Evolutionary conservation across 805 yeast species (phyloP), one percentile per base, ranked within the genome.

Genomic region (Maudiozyma bulderi): DNA sequence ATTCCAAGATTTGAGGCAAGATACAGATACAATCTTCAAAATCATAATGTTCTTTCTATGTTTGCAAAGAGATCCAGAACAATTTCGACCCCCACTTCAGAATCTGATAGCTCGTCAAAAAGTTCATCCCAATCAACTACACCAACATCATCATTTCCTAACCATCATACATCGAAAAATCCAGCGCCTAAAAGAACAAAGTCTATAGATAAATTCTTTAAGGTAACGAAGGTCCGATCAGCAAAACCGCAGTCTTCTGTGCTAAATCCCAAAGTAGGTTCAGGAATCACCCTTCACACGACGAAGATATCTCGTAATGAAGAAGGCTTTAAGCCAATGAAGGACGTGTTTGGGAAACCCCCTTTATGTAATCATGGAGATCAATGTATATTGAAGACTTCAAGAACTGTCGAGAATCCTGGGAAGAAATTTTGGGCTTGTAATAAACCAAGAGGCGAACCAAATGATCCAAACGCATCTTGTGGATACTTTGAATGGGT

Each of bases 341-440:
- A 48, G 43, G 65, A 61, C 32, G 43, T 53, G 6, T 59, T 57
- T 49, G 67, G 64, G 1, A 51, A 54, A 11, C 58, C 69, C 1
- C 84, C 84, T 0, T 13, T 47, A 6, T 79, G 84, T 58, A 65
- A 69, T 33, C 83, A 79, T 55, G 61, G 68, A 5, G 72, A 73
- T 44, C 66, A 69, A n/a, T 72, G 80, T 34, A 61, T 71, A 4
- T 53, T 78, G 43, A 66, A 73, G 52, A 71, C 77, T 0, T 76
- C 80, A 0, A 70, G 61, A 53, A 73, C 75, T 0, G 47, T 59
- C 4, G 60, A 65, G 29, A 75, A 74, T 50, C 72, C 67, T 38
- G 82, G 82, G 0, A 69, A 65, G 47, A 75, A 72, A 52, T 79
- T 79, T 53, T 79, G 82, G 82, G 69, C 75, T 26, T 79, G 84